Evolutionary conservation across 805 yeast genomes (phyloP).

Genomic region (Brettanomyces anomalus): DNA sequence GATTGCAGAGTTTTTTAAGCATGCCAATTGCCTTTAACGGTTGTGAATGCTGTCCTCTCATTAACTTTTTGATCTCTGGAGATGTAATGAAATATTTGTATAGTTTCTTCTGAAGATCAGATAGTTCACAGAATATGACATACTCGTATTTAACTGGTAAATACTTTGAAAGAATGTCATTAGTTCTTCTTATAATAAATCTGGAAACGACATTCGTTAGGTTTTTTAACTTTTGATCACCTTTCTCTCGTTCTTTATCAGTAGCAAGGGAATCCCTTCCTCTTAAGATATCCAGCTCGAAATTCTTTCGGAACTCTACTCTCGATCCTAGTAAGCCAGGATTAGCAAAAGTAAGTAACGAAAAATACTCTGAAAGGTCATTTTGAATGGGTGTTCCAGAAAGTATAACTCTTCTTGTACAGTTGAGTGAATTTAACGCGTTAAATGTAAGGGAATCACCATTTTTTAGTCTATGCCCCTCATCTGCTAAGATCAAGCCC

Average conservation of each 20-base stretch:
- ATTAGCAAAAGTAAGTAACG: slow-evolving; percentile 83
- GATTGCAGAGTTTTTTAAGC: slow-evolving; percentile 86
- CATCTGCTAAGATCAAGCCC: slow-evolving; percentile 81
- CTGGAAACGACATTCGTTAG: slow-evolving; percentile 71
- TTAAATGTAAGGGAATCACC: slow-evolving; percentile 90
- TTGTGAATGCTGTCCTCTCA: slow-evolving; percentile 67
- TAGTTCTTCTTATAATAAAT: slow-evolving; percentile 90
- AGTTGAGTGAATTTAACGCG: slow-evolving; percentile 73
- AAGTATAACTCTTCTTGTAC: slow-evolving; percentile 80
- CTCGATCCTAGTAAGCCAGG: slow-evolving; percentile 89
- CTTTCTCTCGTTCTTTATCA: slow-evolving; percentile 62
- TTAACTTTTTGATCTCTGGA: slow-evolving; percentile 59
- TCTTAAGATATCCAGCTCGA: slow-evolving; percentile 66
- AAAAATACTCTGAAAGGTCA: slow-evolving; percentile 88
- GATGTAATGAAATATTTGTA: slow-evolving; percentile 72
- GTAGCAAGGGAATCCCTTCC: slow-evolving; percentile 89
- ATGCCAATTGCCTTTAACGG: slow-evolving; percentile 86
- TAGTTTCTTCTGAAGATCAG: slow-evolving; percentile 64
- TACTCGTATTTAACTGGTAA: slow-evolving; percentile 95
- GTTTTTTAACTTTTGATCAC: slow-evolving; percentile 61
- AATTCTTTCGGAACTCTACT: slow-evolving; percentile 74
- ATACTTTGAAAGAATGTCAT: slow-evolving; percentile 88
- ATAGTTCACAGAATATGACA: slow-evolving; percentile 82
- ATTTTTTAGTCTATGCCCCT: slow-evolving; percentile 76
- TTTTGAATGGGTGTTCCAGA: slow-evolving; percentile 98